Conservation (phyloP, 228 moss, liverwort and hornwort genomes). For the Sphagnum fallax region DNA sequence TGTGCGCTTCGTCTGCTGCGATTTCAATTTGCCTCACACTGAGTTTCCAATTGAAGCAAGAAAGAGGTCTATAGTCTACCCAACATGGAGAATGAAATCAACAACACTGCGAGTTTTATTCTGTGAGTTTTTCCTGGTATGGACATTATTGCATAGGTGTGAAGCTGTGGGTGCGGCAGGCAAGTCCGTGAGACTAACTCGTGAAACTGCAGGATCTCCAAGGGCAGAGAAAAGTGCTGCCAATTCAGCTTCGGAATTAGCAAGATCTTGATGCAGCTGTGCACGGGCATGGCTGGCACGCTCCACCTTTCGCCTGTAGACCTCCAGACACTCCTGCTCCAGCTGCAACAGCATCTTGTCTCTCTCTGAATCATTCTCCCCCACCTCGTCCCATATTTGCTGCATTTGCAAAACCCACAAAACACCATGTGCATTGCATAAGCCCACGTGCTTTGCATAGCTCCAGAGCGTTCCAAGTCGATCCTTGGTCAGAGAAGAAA, state of each 20-base stretch:
- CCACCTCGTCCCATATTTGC: constrained; percentile 98
- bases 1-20: constrained; percentile 56
- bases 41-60: no score
- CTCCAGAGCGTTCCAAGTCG: no score
- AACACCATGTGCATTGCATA: no score
- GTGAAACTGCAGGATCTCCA: constrained; percentile 57
- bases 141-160: no score
- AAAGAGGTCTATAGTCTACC: no score
- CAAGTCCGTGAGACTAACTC: constrained; percentile 17
- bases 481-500: no score
- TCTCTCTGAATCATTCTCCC: constrained; percentile 81
- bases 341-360: constrained; percentile 93
- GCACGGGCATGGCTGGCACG: constrained; percentile 78
- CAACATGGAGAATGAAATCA: no score
- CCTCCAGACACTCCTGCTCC: constrained; percentile 95
- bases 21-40: no score
- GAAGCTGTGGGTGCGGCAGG: no score
- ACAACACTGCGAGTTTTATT: no score
- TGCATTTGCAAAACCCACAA: constrained; percentile 16
- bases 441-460: no score
- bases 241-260: constrained; percentile 75
- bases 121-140: no score
- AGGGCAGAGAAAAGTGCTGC: constrained; percentile 74
- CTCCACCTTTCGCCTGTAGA: constrained; percentile 93
- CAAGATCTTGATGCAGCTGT: constrained; percentile 72